Conservation (phyloP, 1,284 basidiomycete genomes). For the Ceraceosorus bombacis region DNA sequence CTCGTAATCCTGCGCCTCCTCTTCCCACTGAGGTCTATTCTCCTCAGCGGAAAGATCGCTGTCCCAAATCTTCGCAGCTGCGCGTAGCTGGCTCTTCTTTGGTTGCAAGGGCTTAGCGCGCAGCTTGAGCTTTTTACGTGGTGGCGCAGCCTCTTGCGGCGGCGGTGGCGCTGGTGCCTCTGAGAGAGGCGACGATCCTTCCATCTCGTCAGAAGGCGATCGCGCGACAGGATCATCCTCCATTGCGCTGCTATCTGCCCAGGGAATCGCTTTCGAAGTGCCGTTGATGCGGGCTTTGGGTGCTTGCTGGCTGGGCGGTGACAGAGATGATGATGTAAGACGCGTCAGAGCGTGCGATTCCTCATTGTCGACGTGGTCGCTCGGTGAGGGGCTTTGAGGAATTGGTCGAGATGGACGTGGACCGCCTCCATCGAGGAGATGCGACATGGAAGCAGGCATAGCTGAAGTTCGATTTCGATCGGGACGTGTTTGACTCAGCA, state of each 20-base stretch:
- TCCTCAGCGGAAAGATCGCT: slow-evolving; percentile 42
- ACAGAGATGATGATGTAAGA: neutral
- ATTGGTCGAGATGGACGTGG: neutral
- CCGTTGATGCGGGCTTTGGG: no score
- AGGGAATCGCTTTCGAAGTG: no score
- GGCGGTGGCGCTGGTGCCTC: slow-evolving; percentile 1
- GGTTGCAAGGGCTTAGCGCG: slow-evolving; percentile 4
- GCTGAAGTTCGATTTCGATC: neutral
- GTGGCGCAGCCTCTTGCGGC: neutral
- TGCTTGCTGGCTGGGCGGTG: neutral
- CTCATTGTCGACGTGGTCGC: neutral
- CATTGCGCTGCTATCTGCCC: no score
- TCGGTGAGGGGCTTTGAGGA: neutral
- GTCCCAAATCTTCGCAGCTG: slow-evolving; percentile 22
- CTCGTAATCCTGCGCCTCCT: slow-evolving; percentile 33
- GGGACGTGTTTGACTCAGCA: neutral
- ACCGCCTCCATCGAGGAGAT: slow-evolving; percentile 4
- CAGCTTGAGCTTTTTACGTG: slow-evolving; percentile 3
- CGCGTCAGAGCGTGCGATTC: neutral
- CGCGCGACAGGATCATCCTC: neutral
- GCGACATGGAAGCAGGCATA: slow-evolving; percentile 6
- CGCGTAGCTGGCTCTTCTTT: neutral
- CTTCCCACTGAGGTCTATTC: slow-evolving; percentile 31
- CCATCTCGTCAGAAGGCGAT: neutral
- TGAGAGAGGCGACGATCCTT: neutral